Evolutionary conservation across 2,329 filamentous ascomycete genomes (phyloP), one percentile per base, ranked within the genome.

Genomic region (Ceratocystis eucalypticola): DNA sequence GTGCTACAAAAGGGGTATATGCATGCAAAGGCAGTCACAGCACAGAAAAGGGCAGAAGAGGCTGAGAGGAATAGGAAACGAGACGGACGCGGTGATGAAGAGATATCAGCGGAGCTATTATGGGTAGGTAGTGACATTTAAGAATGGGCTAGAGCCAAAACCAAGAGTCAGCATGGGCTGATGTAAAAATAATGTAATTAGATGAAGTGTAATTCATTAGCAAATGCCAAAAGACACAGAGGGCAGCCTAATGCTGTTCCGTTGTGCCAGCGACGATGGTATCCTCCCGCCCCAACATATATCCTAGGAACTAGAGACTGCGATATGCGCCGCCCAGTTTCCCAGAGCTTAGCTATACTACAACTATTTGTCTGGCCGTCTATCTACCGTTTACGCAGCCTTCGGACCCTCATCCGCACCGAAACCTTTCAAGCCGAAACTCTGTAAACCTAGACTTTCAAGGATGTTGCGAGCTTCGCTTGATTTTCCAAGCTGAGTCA

Each of bases 391-490:
- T 37, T 12, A 37, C 10, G 33, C 33, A 37, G 33, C 33, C 10
- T 37, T 10, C 10, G 33, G 33, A 37, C 33, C 10, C 33, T 12
- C 33, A 12, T 37, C 8, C 33, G 33, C 33, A 37, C 8, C 10
- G 10, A 37, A 10, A 37, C 28, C n/a, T 30, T 57, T 62, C 12
- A 30, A 61, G 28, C 30, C 33, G 33, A 25, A 44, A 30, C 28
- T 57, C 17, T 57, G 53, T 12, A 57, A n/a, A 10, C 53, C 66
- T 15, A 69, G 53, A 45, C 72, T 61, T n/a, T 71, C 64, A 5
- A 75, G 67, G 4, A 77, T 69, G 41, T 69, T 68, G 48, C 74
- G 70, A 1, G 76, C 76, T 67, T 76, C 72, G 1, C 71, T 69
- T 2, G 71, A 66, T 65, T 73, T 68, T 46, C 75, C 75, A 4